These are phyloP conservation scores for Backusella westeae DNA, from an alignment of 192 early-diverging fungal genomes.

Conservation along the genomic window DNA sequence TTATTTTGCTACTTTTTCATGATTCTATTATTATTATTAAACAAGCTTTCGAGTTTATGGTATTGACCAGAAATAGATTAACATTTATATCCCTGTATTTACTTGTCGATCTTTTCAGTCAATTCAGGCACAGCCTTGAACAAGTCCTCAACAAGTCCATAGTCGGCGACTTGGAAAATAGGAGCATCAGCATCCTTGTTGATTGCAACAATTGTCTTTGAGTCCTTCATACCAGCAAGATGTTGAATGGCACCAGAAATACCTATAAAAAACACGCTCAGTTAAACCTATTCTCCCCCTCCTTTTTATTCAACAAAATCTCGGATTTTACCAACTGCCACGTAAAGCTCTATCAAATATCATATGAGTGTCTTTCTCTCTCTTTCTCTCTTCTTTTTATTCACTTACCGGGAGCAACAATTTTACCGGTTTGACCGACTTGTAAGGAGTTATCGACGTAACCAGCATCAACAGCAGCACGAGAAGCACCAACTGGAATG, in stretches of 20 bases:
- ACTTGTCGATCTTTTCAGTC: conserved; percentile 64
- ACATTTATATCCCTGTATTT: neutral
- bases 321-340: conserved; percentile 75
- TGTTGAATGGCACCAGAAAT: conserved; percentile 98
- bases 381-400: neutral
- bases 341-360: conserved; percentile 66
- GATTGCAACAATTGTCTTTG: conserved; percentile 97
- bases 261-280: conserved; percentile 13
- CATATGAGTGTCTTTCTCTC: neutral
- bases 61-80: neutral
- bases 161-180: conserved; percentile 97
- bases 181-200: conserved; percentile 99
- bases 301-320: neutral
- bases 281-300: neutral
- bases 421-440: conserved; percentile 98
- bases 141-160: conserved; percentile 93
- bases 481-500: conserved; percentile 88
- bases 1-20: neutral
- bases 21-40: conserved; percentile 1
- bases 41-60: neutral
- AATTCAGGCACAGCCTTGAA: conserved; percentile 92
- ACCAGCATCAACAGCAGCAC: conserved; percentile 96
- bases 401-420: conserved; percentile 82
- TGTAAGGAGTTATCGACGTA: conserved; percentile 96
- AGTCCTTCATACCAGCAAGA: conserved; percentile 99